Conservation (phyloP, 495 filamentous ascomycete species). For the Neurospora discreta region DNA sequence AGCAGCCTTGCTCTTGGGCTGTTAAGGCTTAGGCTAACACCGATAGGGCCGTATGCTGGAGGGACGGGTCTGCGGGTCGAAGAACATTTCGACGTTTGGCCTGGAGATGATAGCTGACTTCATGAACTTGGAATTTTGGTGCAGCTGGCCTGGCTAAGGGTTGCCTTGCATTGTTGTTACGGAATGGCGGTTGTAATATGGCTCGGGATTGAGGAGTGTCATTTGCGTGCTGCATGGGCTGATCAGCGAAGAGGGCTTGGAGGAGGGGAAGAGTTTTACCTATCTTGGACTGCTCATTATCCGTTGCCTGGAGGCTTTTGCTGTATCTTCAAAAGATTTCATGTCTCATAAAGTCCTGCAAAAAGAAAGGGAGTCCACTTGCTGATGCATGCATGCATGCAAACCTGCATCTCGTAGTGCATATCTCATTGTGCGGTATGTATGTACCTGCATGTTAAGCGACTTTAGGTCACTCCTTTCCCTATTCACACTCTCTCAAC, state of each 20-base stretch:
- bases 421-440: neutral
- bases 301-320: neutral
- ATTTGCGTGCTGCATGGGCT: neutral
- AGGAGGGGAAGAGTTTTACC: neutral
- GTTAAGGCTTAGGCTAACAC: neutral
- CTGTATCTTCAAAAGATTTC: neutral
- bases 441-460: neutral
- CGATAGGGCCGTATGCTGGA: neutral
- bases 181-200: neutral
- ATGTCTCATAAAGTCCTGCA: too few species aligned
- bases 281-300: neutral
- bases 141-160: neutral
- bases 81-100: neutral
- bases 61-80: too few species aligned
- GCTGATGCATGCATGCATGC: neutral
- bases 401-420: too few species aligned
- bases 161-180: neutral
- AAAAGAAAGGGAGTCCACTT: too few species aligned
- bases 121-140: neutral
- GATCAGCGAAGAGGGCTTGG: neutral
- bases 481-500: neutral
- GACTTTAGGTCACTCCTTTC: neutral
- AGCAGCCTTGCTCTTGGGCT: neutral
- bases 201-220: neutral
- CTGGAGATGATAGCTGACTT: neutral